Evolutionary conservation across 169 alveolate genomes (phyloP), one percentile per base, ranked within the genome.

Genomic region (Cryptosporidium sp.): DNA sequence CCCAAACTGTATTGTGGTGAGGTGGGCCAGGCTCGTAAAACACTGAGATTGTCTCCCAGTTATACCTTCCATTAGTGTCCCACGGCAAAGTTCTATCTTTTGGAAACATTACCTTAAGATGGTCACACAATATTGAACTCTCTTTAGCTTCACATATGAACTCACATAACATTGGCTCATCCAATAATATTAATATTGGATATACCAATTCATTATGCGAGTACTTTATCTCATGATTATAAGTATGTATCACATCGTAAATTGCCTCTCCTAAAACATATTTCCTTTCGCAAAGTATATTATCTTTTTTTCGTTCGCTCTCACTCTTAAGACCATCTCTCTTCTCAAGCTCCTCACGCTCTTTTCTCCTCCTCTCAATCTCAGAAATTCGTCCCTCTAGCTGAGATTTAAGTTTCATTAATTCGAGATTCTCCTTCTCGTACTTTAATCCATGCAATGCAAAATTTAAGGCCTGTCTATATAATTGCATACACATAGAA

Each of bases 1-100:
- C 89, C 89, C 89, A 80, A 43, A 80, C 62, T 7, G 9, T 50
- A 23, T 67, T 59, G 5, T 80, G 58, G 35, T 80, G 55, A 45
- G 89, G 89, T n/a, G 73, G 75, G 2, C 89, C 89, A 6, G 89
- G 68, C 55, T 80, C 89, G 18, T 80, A 80, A 58, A 61, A 80
- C 14, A 80, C 51, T 4, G 48, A 14, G 3, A 80, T 33, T 16
- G 69, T 80, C 55, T 80, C 75, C 74, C 80, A 65, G 52, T 31
- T 31, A 48, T 80, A 80, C 21, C 55, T 65, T 29, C 70, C 68
- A 59, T 21, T 29, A 9, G 74, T 33, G 35, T 80, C 89, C 89
- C 89, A 80, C 9, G 59, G 80, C 5, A 65, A 43, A 50, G n/a
- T 26, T 18, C 89, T 61, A 26, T 80, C 89, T 16, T 65, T 48